phyloP scores from a whole-genome alignment of 2,329 filamentous ascomycete species.

The Aquanectria penicillioides region DNA sequence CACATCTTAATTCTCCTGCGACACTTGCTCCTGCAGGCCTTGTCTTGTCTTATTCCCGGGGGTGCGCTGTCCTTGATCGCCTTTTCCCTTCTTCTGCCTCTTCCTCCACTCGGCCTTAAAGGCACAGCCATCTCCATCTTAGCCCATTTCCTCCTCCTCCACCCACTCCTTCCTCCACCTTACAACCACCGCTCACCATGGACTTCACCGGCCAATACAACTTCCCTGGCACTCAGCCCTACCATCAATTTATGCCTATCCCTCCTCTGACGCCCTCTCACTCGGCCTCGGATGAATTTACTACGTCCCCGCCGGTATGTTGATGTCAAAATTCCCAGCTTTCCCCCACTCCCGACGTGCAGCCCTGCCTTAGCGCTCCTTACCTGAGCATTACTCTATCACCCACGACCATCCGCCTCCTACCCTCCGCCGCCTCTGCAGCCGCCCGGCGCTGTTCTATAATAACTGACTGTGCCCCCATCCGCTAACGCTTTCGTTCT shows the following conservation, averaged over 20 bases:
- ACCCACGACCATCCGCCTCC: conserved; percentile 27
- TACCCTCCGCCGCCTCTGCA: conserved; percentile 24
- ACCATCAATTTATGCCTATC: conserved; percentile 64
- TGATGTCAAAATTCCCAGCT: conserved; percentile 37
- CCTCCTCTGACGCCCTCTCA: conserved; percentile 65
- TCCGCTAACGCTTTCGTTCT: conserved; percentile 10
- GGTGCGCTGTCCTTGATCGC: conserved; percentile 4
- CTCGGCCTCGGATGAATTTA: conserved; percentile 66
- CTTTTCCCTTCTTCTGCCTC: not conserved
- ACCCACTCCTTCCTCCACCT: conserved; percentile 20
- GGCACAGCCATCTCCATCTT: conserved; percentile 13
- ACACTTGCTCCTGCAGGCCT: not conserved
- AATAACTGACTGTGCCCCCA: conserved; percentile 23
- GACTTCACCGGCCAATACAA: conserved; percentile 61
- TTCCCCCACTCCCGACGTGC: conserved; percentile 37
- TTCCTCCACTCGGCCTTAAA: conserved; percentile 9
- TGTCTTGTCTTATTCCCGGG: conserved; percentile 9
- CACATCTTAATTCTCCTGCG: not conserved
- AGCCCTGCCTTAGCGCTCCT: conserved; percentile 44
- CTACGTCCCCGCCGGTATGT: conserved; percentile 66
- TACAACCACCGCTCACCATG: conserved; percentile 49
- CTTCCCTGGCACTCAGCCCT: conserved; percentile 60
- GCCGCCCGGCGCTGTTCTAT: conserved; percentile 27
- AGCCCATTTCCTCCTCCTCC: conserved; percentile 3
- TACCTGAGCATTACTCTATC: conserved; percentile 50